Conservation (phyloP, 192 early-diverging fungal genomes). For the Jimgerdemannia flammicorona region DNA sequence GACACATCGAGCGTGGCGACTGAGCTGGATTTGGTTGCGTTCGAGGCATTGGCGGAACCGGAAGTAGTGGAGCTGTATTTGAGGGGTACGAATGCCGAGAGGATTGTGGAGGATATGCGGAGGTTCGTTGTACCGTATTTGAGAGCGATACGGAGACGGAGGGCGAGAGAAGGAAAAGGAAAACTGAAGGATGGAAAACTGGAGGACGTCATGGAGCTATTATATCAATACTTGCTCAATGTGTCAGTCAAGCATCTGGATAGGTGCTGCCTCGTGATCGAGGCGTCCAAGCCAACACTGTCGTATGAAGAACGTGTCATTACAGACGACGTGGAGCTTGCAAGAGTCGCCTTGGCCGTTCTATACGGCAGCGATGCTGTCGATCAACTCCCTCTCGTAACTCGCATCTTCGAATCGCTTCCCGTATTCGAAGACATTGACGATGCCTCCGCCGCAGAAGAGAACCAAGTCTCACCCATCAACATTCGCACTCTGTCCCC, state of each 20-base stretch:
- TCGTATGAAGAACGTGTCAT: constrained; percentile 46
- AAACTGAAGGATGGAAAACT: constrained; percentile 8
- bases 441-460: constrained; percentile 10
- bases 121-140: constrained; percentile 42
- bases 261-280: constrained; percentile 41
- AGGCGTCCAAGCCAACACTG: constrained; percentile 46
- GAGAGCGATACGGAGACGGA: constrained; percentile 3
- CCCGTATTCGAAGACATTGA: constrained; percentile 44
- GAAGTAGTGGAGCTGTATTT: constrained; percentile 22
- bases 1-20: constrained; percentile 16
- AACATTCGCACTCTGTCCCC: neutral
- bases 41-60: constrained; percentile 16
- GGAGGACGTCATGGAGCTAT: constrained; percentile 21
- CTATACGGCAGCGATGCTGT: constrained; percentile 42
- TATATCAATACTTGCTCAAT: constrained; percentile 45
- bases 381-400: constrained; percentile 37
- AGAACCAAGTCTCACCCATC: neutral
- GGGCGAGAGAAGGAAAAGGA: neutral
- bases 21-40: constrained; percentile 9
- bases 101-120: constrained; percentile 46
- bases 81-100: constrained; percentile 23
- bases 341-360: constrained; percentile 41
- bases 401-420: constrained; percentile 50
- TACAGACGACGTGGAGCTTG: constrained; percentile 44
- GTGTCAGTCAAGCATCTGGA: constrained; percentile 34